phyloP scores from a whole-genome alignment of 805 yeast species.

The Candida easanensis region DNA sequence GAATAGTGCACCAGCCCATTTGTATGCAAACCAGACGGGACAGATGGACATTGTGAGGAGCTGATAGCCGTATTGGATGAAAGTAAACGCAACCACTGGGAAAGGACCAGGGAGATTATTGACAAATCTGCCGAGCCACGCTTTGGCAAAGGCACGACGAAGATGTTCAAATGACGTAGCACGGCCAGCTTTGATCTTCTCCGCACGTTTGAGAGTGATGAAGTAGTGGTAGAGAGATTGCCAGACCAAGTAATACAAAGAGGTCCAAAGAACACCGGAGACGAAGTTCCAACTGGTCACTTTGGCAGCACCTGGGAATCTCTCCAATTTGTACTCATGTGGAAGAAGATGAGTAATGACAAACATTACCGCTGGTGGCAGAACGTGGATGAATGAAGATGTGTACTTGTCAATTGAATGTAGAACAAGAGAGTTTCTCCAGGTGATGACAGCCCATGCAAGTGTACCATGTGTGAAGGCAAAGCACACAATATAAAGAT shows the following conservation, averaged over 20 bases:
- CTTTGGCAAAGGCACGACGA: constrained; percentile 64
- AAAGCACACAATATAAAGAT: constrained; percentile 78
- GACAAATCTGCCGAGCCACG: constrained; percentile 70
- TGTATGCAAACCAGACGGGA: constrained; percentile 81
- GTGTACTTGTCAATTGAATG: constrained; percentile 93
- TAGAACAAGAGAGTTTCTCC: constrained; percentile 91
- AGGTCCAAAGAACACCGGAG: constrained; percentile 72
- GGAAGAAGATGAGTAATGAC: constrained; percentile 75
- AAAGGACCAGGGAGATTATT: constrained; percentile 78
- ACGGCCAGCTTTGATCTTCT: constrained; percentile 80
- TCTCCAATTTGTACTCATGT: constrained; percentile 41
- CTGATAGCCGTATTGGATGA: constrained; percentile 86
- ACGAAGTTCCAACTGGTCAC: constrained; percentile 70
- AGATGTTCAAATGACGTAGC: constrained; percentile 86
- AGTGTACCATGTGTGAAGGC: constrained; percentile 87
- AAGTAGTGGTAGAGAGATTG: constrained; percentile 88
- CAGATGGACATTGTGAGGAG: constrained; percentile 82
- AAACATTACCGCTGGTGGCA: constrained; percentile 87
- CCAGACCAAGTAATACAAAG: constrained; percentile 83
- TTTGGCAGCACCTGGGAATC: constrained; percentile 81
- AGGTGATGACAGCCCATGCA: constrained; percentile 90
- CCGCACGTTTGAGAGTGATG: constrained; percentile 76
- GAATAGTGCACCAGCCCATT: constrained; percentile 63
- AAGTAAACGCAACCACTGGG: constrained; percentile 84
- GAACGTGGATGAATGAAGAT: constrained; percentile 82